A percentile compares a stretch with the other conserved stretches of the same genome.
Conservation (phyloP, 2,329 filamentous ascomycete genomes). For the Cercospora sp. region DNA sequence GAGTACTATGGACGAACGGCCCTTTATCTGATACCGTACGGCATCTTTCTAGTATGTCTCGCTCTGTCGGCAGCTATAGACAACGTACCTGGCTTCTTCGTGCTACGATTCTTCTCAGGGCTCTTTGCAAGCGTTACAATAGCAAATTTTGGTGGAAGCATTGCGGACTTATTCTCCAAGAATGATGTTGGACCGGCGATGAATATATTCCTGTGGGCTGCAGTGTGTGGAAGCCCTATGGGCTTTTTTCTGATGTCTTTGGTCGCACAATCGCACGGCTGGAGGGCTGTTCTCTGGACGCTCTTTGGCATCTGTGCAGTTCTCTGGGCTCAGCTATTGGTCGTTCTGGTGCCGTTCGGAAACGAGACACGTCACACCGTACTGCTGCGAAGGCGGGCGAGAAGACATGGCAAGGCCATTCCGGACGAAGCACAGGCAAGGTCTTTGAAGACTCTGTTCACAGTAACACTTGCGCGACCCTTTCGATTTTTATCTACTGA, state of each 20-base stretch:
- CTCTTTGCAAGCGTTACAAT: constrained; percentile 51
- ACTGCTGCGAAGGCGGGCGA: constrained; percentile 40
- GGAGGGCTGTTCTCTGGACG: constrained; percentile 50
- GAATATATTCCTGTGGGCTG: constrained; percentile 50
- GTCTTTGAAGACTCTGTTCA: constrained; percentile 43
- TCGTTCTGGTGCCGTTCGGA: constrained; percentile 41
- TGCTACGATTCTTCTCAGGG: constrained; percentile 48
- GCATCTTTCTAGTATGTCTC: constrained; percentile 46
- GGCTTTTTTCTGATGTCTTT: constrained; percentile 51
- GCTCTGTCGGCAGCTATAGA: constrained; percentile 47
- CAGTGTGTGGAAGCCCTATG: constrained; percentile 48
- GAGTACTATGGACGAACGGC: constrained; percentile 49
- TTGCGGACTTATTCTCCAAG: constrained; percentile 53
- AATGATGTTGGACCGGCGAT: constrained; percentile 46
- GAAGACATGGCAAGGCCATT: constrained; percentile 34
- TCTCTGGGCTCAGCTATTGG: constrained; percentile 47
- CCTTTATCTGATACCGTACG: constrained; percentile 47
- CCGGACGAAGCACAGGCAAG: constrained; percentile 44
- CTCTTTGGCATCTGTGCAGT: constrained; percentile 49
- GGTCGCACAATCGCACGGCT: constrained; percentile 46
- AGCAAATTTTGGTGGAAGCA: constrained; percentile 53
- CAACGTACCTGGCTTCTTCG: constrained; percentile 43
- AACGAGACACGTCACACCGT: constrained; percentile 50
- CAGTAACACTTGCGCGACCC: constrained; percentile 48
- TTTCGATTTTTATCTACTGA: constrained; percentile 51